Conservation (phyloP, 148 eudicot genomes). For the Diospyros kaki region DNA sequence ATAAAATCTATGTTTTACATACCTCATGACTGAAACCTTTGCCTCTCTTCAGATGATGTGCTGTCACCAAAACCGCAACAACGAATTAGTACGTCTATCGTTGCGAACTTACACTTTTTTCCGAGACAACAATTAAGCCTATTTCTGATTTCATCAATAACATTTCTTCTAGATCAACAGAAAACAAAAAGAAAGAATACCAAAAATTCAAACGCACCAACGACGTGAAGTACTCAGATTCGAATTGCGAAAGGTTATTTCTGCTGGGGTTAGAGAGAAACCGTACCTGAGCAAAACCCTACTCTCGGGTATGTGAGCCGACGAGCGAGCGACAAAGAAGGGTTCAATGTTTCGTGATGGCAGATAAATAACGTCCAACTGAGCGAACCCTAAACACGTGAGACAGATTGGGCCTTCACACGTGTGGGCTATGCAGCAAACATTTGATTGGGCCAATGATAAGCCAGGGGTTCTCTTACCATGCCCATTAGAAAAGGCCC, state of each 20-base stretch:
- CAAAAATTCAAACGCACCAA: too few relatives aligned
- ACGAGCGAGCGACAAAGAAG: background rate
- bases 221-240: too few relatives aligned
- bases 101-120: background rate
- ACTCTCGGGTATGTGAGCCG: constrained; percentile 21
- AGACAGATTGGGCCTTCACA: background rate
- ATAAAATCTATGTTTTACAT: background rate
- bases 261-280: background rate
- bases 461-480: too few relatives aligned
- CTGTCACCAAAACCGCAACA: constrained; percentile 5
- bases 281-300: constrained; percentile 21
- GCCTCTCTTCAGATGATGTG: background rate
- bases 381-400: constrained; percentile 1
- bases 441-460: too few relatives aligned
- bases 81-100: background rate
- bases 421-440: too few relatives aligned
- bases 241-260: constrained; percentile 2
- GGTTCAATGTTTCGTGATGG: background rate
- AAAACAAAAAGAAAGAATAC: too few relatives aligned
- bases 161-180: too few relatives aligned
- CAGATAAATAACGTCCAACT: background rate
- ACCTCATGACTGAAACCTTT: constrained; percentile 13
- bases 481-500: too few relatives aligned
- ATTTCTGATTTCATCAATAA: too few relatives aligned
- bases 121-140: too few relatives aligned